These are phyloP conservation scores for Chlamydomonas reinhardtii DNA, from an alignment of 163 green algal genomes.

Conservation along the genomic window DNA sequence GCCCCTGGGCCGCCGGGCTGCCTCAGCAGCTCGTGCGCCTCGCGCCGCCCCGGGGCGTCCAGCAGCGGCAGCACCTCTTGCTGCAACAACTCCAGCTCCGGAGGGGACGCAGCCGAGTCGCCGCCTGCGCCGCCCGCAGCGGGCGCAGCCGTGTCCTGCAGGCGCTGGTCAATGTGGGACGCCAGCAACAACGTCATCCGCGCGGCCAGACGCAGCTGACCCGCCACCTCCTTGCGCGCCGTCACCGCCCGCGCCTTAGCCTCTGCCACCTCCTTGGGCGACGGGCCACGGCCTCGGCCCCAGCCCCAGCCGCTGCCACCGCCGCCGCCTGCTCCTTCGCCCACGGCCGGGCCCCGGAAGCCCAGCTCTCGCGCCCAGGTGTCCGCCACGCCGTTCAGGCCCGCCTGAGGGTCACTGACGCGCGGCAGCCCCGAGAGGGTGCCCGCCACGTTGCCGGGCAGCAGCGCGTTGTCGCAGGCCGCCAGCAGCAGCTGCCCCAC, in stretches of 20 bases:
- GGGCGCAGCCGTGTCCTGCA: neutral
- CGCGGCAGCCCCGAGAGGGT: neutral
- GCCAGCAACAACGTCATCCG: slow-evolving; percentile 28
- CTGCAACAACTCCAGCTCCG: neutral
- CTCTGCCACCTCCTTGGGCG: neutral
- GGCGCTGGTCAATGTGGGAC: neutral
- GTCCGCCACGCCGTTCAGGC: neutral
- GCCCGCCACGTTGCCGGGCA: slow-evolving; percentile 13
- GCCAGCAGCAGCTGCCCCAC: slow-evolving; percentile 33
- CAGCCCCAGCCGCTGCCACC: no score
- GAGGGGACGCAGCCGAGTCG: neutral
- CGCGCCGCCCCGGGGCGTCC: neutral
- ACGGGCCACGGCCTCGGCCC: neutral
- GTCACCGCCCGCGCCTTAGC: neutral
- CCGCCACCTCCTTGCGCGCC: neutral
- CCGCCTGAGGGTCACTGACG: neutral
- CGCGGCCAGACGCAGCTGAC: slow-evolving; percentile 26
- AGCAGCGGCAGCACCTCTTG: slow-evolving; percentile 36
- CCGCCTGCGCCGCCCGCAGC: neutral
- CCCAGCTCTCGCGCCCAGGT: slow-evolving; percentile 2
- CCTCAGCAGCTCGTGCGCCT: neutral
- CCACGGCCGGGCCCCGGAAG: neutral
- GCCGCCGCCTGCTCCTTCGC: neutral
- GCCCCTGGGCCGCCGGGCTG: no score
- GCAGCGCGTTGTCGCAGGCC: slow-evolving; percentile 13